phyloP scores from a whole-genome alignment of 2,329 filamentous ascomycete species.

The Hymenoscyphus fructigenus region DNA sequence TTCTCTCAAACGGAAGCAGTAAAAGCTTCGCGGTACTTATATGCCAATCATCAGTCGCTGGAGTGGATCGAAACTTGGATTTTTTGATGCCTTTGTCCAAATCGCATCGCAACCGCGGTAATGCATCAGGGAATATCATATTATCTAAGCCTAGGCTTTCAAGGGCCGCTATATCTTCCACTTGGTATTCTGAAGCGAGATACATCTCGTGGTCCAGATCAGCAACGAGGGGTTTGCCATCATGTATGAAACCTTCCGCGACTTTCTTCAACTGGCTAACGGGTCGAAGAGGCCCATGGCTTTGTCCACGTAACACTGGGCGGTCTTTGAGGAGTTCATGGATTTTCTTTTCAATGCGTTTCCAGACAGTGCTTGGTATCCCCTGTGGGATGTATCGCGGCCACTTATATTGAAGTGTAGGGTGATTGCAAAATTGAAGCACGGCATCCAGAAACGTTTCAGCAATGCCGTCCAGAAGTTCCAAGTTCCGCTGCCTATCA shows the following conservation, averaged over 20 bases:
- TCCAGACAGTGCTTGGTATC: constrained; percentile 13
- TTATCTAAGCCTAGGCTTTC: too few relatives aligned
- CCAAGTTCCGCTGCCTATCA: constrained; percentile 41
- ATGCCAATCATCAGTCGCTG: constrained; percentile 12
- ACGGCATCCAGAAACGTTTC: constrained; percentile 43
- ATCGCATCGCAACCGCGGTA: not conserved
- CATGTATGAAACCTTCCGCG: too few relatives aligned
- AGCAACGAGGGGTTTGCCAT: too few relatives aligned
- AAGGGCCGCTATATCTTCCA: too few relatives aligned
- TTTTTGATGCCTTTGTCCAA: not conserved
- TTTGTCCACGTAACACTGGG: constrained; percentile 9
- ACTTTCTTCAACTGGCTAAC: constrained; percentile 8
- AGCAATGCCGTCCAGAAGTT: constrained; percentile 40
- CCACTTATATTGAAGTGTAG: constrained; percentile 44
- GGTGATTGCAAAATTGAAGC: constrained; percentile 41
- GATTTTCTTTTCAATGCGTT: constrained; percentile 11
- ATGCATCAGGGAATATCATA: too few relatives aligned
- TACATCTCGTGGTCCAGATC: too few relatives aligned
- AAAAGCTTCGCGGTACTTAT: too few relatives aligned
- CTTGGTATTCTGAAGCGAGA: too few relatives aligned
- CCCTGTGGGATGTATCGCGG: constrained; percentile 44
- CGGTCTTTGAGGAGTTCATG: constrained; percentile 6
- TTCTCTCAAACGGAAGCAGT: too few relatives aligned
- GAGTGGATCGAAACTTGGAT: constrained; percentile 14
- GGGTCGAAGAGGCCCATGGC: constrained; percentile 9